A percentile compares a stretch with the other conserved stretches of the same genome.
These are phyloP conservation scores for Globisporangium yorkense DNA, from an alignment of 352 stramenopile genomes.

Conservation along the genomic window DNA sequence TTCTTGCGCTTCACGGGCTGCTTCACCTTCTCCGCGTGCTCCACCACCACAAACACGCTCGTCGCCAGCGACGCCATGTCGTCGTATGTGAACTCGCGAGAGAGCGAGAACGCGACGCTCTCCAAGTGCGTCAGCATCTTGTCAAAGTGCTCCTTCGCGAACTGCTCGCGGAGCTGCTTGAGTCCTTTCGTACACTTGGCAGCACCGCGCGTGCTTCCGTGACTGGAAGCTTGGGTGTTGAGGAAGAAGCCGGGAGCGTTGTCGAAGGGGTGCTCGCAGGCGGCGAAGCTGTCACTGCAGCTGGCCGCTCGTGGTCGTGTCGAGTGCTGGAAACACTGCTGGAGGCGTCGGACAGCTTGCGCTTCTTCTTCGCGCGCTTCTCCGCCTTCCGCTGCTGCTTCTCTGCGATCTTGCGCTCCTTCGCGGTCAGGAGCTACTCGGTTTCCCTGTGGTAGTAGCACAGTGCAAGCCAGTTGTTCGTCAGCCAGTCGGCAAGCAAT, in stretches of 20 bases:
- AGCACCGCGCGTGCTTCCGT: conserved; percentile 7
- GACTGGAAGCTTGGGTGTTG: neutral
- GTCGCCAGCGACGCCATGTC: conserved; percentile 26
- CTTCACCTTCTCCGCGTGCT: conserved; percentile 36
- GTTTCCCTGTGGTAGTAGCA: conserved; percentile 2
- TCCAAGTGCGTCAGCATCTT: conserved; percentile 38
- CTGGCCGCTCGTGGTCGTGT: neutral
- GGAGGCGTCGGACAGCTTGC: conserved; percentile 11
- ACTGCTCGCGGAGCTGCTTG: conserved; percentile 29
- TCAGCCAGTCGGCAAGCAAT: neutral
- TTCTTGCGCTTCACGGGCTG: conserved; percentile 29
- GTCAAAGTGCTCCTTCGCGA: conserved; percentile 33
- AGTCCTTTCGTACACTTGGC: conserved; percentile 24
- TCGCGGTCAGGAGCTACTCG: conserved; percentile 5
- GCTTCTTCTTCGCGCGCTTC: conserved; percentile 19
- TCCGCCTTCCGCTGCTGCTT: conserved; percentile 18
- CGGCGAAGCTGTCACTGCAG: neutral
- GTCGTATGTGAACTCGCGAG: conserved; percentile 22
- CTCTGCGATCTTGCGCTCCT: conserved; percentile 13
- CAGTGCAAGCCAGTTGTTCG: neutral
- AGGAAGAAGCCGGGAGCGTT: neutral
- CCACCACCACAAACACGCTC: conserved; percentile 35
- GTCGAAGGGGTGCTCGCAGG: neutral
- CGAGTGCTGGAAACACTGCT: neutral
- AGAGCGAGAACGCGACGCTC: conserved; percentile 40